Evolutionary conservation across 345 rosid species (phyloP).

Genomic region (Salix viminalis): DNA sequence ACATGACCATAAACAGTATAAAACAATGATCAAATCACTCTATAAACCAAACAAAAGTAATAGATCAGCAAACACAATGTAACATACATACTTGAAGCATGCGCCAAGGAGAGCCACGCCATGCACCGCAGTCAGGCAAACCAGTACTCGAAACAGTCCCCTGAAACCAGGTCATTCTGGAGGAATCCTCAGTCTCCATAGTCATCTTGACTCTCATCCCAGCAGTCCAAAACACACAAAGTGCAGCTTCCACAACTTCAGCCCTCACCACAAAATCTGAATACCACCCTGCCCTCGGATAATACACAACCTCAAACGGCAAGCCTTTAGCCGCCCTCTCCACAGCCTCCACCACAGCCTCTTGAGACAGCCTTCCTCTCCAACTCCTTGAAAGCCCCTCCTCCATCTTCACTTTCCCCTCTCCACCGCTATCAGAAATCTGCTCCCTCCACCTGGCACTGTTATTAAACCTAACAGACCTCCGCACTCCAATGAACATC

Average conservation of each 20-base stretch:
- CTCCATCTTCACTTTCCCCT: slow-evolving; percentile 17
- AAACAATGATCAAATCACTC: neutral
- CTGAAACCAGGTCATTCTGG: slow-evolving; percentile 69
- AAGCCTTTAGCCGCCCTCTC: slow-evolving; percentile 50
- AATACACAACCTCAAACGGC: slow-evolving; percentile 74
- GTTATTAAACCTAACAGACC: slow-evolving; percentile 32
- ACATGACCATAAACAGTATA: neutral
- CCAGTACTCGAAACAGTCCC: slow-evolving; percentile 50
- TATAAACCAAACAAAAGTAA: neutral
- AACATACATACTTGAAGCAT: slow-evolving; percentile 60
- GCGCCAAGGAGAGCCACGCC: slow-evolving; percentile 88
- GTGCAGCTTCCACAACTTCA: slow-evolving; percentile 67
- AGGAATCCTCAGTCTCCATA: slow-evolving; percentile 73
- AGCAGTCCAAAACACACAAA: slow-evolving; percentile 41
- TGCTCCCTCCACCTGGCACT: slow-evolving; percentile 49
- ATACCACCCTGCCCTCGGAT: slow-evolving; percentile 60
- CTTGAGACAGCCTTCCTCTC: slow-evolving; percentile 42
- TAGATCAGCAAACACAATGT: neutral
- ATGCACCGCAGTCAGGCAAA: slow-evolving; percentile 41
- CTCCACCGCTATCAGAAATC: slow-evolving; percentile 16
- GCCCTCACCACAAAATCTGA: slow-evolving; percentile 75
- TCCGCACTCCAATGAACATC: slow-evolving; percentile 69
- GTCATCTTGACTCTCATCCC: slow-evolving; percentile 85
- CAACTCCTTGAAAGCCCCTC: slow-evolving; percentile 34
- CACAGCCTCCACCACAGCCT: slow-evolving; percentile 50